Conservation (phyloP, 129 eudicot species). For the Ambrosia trifida region DNA sequence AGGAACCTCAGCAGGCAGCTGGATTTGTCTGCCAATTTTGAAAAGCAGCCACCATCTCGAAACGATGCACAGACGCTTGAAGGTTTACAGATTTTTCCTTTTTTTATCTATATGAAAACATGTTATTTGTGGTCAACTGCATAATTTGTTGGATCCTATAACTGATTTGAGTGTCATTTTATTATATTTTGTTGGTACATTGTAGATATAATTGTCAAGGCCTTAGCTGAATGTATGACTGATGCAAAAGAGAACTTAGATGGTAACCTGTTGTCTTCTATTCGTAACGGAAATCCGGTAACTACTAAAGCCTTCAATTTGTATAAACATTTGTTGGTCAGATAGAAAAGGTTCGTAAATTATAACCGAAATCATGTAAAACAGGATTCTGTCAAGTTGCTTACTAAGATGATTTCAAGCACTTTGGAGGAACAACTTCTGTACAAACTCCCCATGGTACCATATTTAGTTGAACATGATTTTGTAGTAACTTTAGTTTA, state of each 20-base stretch:
- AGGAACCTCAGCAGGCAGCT: conserved; percentile 45
- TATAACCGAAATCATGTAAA: conserved; percentile 10
- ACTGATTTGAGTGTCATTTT: neutral
- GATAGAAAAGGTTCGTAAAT: neutral
- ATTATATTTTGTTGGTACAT: neutral
- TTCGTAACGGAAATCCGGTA: conserved; percentile 67
- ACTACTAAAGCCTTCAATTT: conserved; percentile 4
- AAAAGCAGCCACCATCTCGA: conserved; percentile 38
- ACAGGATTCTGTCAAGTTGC: conserved; percentile 57
- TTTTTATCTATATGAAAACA: neutral
- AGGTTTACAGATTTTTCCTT: conserved; percentile 40
- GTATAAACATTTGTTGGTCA: neutral
- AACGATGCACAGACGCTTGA: conserved; percentile 42
- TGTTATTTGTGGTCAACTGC: neutral
- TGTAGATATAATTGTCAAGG: conserved; percentile 61
- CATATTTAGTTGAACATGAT: conserved; percentile 8
- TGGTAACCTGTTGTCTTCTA: conserved; percentile 51
- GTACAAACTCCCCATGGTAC: conserved; percentile 50
- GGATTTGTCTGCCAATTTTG: conserved; percentile 47
- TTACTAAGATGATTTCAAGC: conserved; percentile 55
- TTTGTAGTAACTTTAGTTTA: neutral
- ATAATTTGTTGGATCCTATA: neutral
- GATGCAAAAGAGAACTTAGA: conserved; percentile 84
- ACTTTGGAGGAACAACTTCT: conserved; percentile 62
- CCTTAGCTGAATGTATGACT: conserved; percentile 60